phyloP scores from a whole-genome alignment of 257 asterid species.

The Fraxinus excelsior region DNA sequence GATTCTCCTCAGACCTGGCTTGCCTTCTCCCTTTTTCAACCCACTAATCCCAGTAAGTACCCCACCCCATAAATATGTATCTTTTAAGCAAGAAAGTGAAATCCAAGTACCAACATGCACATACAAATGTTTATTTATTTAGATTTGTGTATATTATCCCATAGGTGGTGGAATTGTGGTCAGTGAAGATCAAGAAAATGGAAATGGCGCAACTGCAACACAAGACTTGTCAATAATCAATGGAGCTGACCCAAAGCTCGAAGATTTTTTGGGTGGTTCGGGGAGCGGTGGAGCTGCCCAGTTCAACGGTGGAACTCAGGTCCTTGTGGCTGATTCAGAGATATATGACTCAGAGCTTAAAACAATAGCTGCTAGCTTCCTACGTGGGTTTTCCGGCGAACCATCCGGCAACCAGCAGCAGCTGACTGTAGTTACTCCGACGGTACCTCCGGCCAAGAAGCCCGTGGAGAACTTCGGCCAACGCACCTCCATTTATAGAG shows the following conservation, averaged over 20 bases:
- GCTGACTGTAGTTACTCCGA: slow-evolving; percentile 34
- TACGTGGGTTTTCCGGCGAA: slow-evolving; percentile 48
- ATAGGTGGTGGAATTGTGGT: slow-evolving; percentile 26
- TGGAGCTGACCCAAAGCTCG: slow-evolving; percentile 63
- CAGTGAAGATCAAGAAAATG: slow-evolving; percentile 29
- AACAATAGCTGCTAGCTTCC: slow-evolving; percentile 55
- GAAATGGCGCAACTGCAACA: slow-evolving; percentile 18
- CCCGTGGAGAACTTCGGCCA: slow-evolving; percentile 71
- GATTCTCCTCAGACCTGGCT: slow-evolving; percentile 77
- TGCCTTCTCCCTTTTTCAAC: slow-evolving; percentile 66
- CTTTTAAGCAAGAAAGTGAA: not conserved
- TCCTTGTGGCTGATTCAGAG: slow-evolving; percentile 22
- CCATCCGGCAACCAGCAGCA: slow-evolving; percentile 32
- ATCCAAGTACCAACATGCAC: not conserved
- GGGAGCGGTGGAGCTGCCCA: slow-evolving; percentile 30
- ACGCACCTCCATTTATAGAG: slow-evolving; percentile 79
- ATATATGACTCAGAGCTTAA: slow-evolving; percentile 66
- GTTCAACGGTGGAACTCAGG: slow-evolving; percentile 28
- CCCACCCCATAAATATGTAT: not conserved
- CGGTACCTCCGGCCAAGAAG: slow-evolving; percentile 57
- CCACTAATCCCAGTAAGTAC: slow-evolving; percentile 32
- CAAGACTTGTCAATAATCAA: slow-evolving; percentile 14
- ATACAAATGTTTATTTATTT: not conserved
- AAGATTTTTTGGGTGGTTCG: slow-evolving; percentile 63
- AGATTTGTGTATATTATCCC: slow-evolving; percentile 4